Percentiles rank a stretch among this genome's conserved stretches.
These are phyloP conservation scores for Colletotrichum destructivum DNA, from an alignment of 2,329 filamentous ascomycete genomes.

Conservation along the genomic window DNA sequence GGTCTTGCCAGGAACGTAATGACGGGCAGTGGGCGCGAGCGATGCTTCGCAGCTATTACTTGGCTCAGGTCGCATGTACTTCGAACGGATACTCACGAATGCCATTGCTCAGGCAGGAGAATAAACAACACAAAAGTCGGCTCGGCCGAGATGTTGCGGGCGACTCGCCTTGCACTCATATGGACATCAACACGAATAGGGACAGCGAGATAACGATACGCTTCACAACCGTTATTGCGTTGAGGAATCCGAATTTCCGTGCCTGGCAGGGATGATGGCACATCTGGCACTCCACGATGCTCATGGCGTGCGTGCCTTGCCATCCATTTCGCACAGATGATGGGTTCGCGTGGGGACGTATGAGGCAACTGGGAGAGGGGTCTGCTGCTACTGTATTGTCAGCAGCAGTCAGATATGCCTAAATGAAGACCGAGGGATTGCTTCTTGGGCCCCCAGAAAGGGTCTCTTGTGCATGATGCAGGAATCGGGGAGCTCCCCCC, in stretches of 20 bases:
- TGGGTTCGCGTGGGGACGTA: slow-evolving; percentile 18
- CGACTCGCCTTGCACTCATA: neutral
- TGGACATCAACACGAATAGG: slow-evolving; percentile 8
- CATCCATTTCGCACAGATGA: slow-evolving; percentile 22
- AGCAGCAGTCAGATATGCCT: slow-evolving; percentile 39
- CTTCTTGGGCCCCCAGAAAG: neutral
- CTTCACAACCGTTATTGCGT: slow-evolving; percentile 36
- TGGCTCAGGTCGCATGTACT: neutral
- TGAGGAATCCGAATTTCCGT: slow-evolving; percentile 19
- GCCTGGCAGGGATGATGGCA: slow-evolving; percentile 28
- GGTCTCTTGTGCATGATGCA: slow-evolving; percentile 29
- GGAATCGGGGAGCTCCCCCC: slow-evolving; percentile 25
- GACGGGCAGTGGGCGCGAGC: slow-evolving; percentile 21
- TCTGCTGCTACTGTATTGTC: slow-evolving; percentile 8
- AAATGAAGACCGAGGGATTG: slow-evolving; percentile 19
- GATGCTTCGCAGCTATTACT: slow-evolving; percentile 31
- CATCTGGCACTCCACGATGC: slow-evolving; percentile 18
- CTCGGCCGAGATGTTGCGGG: slow-evolving; percentile 37
- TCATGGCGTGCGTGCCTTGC: slow-evolving; percentile 27
- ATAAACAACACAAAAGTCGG: slow-evolving; percentile 16
- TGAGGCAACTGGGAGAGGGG: neutral
- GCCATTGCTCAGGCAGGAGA: slow-evolving; percentile 9
- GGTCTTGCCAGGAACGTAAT: slow-evolving; percentile 17
- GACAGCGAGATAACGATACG: slow-evolving; percentile 33
- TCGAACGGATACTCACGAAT: slow-evolving; percentile 3